Base-by-base conservation (phyloP, 225 moss, liverwort and hornwort species). In the Ulota crispa region DNA sequence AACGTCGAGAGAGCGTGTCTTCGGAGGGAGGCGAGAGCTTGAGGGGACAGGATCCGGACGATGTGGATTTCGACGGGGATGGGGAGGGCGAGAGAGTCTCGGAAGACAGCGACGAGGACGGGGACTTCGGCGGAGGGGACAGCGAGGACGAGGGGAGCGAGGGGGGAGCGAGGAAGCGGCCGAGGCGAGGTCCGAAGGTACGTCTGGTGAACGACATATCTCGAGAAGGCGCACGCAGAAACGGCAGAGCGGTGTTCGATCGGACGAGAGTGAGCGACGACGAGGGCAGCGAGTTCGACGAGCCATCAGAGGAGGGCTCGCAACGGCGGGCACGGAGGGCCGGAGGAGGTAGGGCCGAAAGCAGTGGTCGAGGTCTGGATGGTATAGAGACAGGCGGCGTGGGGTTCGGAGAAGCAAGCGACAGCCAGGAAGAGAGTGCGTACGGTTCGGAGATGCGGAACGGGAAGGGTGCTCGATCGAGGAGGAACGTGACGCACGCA, bases 161-260 rank as follows among this genome's bases (percentile, higher is more conserved):
- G 75, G 87, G 82, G 75, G 67, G 80, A 34, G 64, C 81, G 60
- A 85, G 83, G 68, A 97, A 89, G 82, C 87, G 89, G 72, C 92
- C 91, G 21, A 90, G 92, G 82, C 91, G 89, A 80, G 87, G 92
- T 74, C 89, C 81, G 9, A 95, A 97, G 86, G 83, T 92, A 76
- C 93, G 95, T 23, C 84, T 93, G 20, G 95, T 95, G 21, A 93
- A 94, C 60, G 97, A 95, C 39, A 88, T 97, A 45, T 91, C 94
- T 89, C 77, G 89, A 24, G 93, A 93, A 86, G 93, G 87, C 68
- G 84, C 82, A 27, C 89, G 85, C 37, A 90, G 93, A 62, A 93
- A 84, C 37, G 83, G 81, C 28, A 87, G 92, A 75, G 78, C 85
- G 15, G 85, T 89, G 41, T 85, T 89, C 54, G 83, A 86, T 57